Conservation (phyloP, 2,329 filamentous ascomycete genomes). For the Cytospora paraplurivora region DNA sequence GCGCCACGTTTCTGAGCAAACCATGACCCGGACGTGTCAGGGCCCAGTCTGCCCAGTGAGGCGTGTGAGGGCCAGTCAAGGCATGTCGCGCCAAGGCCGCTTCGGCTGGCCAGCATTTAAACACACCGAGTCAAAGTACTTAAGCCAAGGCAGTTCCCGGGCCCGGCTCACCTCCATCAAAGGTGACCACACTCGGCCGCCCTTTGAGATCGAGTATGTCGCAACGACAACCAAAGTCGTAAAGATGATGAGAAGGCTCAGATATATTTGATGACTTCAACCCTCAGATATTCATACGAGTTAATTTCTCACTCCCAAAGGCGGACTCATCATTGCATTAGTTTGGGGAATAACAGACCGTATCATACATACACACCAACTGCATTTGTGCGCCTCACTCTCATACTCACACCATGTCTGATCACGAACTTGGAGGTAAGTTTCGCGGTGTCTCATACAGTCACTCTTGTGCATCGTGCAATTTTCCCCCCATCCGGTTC, state of each 20-base stretch:
- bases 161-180: conserved; percentile 15
- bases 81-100: not conserved
- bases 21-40: not conserved
- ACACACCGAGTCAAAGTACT: conserved; percentile 29
- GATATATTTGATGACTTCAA: conserved; percentile 9
- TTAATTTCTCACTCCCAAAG: not conserved
- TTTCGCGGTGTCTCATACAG: conserved; percentile 24
- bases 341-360: not conserved
- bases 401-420: conserved; percentile 54
- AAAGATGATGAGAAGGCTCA: conserved; percentile 20
- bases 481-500: too few species aligned
- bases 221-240: conserved; percentile 10
- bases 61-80: not conserved
- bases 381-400: conserved; percentile 4
- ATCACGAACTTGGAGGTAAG: conserved; percentile 67
- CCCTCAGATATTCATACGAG: not conserved
- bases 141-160: conserved; percentile 24
- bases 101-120: not conserved
- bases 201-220: conserved; percentile 12
- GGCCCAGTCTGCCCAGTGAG: too few species aligned
- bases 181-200: conserved; percentile 6
- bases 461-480: not conserved
- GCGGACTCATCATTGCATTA: not conserved
- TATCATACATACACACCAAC: not conserved
- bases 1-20: conserved; percentile 16